Percentiles rank a stretch among this genome's conserved stretches.
Conservation (phyloP, 495 filamentous ascomycete species). For the Xylaria curta region DNA sequence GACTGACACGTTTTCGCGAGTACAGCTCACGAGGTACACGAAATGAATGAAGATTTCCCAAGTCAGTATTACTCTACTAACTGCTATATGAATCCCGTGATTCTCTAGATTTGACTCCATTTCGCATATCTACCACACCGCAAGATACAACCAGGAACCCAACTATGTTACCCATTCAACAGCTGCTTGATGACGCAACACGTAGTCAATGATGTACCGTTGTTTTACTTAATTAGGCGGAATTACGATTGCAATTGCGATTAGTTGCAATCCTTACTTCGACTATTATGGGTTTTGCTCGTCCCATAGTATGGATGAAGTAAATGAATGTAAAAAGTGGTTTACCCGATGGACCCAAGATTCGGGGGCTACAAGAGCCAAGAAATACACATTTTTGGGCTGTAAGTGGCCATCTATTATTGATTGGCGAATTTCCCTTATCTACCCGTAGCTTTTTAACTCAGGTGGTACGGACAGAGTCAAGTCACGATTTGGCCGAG, state of each 20-base stretch:
- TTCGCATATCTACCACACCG: background rate
- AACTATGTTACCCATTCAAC: background rate
- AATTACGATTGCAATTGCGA: background rate
- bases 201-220: background rate
- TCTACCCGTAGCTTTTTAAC: background rate
- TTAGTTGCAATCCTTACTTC: too few relatives aligned
- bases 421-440: constrained; percentile 10
- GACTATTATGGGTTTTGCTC: too few relatives aligned
- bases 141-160: background rate
- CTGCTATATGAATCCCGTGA: background rate
- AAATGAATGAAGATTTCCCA: background rate
- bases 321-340: constrained; percentile 10
- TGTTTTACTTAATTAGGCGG: background rate
- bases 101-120: background rate
- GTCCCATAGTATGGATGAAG: background rate
- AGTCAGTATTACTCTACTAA: background rate
- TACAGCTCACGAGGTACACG: background rate
- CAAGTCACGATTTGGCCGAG: constrained; percentile 26
- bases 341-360: background rate
- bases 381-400: too few relatives aligned
- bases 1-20: constrained; percentile 2
- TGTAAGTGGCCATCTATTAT: background rate
- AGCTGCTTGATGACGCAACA: background rate
- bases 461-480: background rate
- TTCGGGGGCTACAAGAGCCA: background rate